A percentile compares a stretch with the other conserved stretches of the same genome.
phyloP scores from a whole-genome alignment of 2,329 filamentous ascomycete genomes.

The Sporothrix variecibatus region DNA sequence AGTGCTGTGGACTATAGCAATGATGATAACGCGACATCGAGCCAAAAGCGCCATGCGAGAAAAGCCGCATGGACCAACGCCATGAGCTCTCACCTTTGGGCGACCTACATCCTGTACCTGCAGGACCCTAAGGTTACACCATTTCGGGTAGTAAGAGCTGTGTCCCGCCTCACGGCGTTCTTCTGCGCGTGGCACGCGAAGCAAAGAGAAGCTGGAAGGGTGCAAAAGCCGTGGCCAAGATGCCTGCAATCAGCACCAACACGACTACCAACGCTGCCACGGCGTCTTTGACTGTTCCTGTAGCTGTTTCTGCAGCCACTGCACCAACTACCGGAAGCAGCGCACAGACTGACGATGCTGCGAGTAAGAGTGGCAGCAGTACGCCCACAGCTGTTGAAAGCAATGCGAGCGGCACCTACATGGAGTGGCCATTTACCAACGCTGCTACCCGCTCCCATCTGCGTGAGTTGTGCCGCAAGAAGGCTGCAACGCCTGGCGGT shows the following conservation, averaged over 20 bases:
- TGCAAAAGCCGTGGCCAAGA: slow-evolving; percentile 46
- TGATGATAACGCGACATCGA: background rate
- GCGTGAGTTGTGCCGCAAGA: slow-evolving; percentile 62
- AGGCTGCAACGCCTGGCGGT: slow-evolving; percentile 47
- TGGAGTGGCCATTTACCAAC: slow-evolving; percentile 65
- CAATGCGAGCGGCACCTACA: slow-evolving; percentile 47
- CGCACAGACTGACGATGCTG: slow-evolving; percentile 31
- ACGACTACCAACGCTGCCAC: background rate
- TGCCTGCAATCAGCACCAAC: background rate
- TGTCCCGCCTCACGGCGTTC: slow-evolving; percentile 66
- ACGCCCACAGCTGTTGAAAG: slow-evolving; percentile 54
- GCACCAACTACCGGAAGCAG: background rate
- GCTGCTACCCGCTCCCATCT: slow-evolving; percentile 64
- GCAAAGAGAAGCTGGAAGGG: slow-evolving; percentile 69
- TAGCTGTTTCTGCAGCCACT: background rate
- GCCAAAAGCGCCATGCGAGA: slow-evolving; percentile 34
- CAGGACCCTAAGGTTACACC: slow-evolving; percentile 69
- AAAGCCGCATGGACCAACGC: slow-evolving; percentile 64
- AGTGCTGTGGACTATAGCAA: slow-evolving; percentile 9
- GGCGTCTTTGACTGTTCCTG: background rate
- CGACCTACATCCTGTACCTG: slow-evolving; percentile 64
- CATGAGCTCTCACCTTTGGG: slow-evolving; percentile 68
- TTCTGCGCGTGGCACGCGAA: slow-evolving; percentile 64
- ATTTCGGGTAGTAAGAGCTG: slow-evolving; percentile 63
- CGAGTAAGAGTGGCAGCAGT: slow-evolving; percentile 53